Conservation (phyloP, 2,329 filamentous ascomycete genomes). For the Leptographium lundbergii region DNA sequence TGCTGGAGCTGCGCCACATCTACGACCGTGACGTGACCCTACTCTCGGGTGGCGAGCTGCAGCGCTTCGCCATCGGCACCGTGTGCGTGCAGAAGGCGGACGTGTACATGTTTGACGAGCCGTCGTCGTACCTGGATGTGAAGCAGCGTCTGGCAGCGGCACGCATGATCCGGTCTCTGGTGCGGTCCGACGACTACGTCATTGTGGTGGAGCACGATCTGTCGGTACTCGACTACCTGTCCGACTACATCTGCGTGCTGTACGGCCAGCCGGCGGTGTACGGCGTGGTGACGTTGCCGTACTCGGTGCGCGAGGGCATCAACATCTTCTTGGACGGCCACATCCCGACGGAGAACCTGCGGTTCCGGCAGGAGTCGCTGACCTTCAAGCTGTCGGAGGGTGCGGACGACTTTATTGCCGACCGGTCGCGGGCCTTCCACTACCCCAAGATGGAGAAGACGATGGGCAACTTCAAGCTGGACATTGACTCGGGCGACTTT, state of each 20-base stretch:
- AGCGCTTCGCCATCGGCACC: conserved; percentile 93
- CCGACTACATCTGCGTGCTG: conserved; percentile 94
- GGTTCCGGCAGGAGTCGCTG: conserved; percentile 93
- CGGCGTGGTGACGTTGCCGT: conserved; percentile 89
- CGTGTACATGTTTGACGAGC: conserved; percentile 99
- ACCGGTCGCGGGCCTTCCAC: conserved; percentile 71
- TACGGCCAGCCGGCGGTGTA: conserved; percentile 94
- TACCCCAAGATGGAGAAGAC: conserved; percentile 93
- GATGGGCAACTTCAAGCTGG: conserved; percentile 62
- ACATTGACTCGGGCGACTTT: conserved; percentile 71
- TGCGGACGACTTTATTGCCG: conserved; percentile 73
- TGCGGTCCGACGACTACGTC: conserved; percentile 84
- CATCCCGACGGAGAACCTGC: conserved; percentile 90
- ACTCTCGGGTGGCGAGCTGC: conserved; percentile 93
- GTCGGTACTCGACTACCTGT: conserved; percentile 95
- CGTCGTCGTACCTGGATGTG: conserved; percentile 97
- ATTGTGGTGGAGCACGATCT: conserved; percentile 99
- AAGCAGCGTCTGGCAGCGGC: conserved; percentile 95
- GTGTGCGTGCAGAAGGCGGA: conserved; percentile 94
- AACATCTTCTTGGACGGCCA: conserved; percentile 98
- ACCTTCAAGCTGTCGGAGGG: conserved; percentile 90
- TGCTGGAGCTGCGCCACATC: conserved; percentile 53
- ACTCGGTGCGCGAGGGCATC: conserved; percentile 96
- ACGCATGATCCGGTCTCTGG: conserved; percentile 80
- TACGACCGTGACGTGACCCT: conserved; percentile 81